These are phyloP conservation scores for Calophaca sinica DNA, from an alignment of 306 rosid genomes.

Conservation along the genomic window DNA sequence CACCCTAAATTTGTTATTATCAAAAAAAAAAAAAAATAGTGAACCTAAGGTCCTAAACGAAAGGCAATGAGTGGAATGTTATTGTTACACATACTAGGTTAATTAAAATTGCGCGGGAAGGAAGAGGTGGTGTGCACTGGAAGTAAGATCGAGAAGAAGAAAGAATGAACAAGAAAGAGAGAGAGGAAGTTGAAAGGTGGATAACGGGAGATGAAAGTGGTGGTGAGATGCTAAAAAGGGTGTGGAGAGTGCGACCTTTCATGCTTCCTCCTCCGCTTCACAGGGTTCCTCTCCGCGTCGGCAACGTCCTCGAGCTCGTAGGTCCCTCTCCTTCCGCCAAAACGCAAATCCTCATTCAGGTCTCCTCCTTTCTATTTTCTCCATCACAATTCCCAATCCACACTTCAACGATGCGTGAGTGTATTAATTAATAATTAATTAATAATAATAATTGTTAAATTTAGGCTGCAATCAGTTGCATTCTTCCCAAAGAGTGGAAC, in stretches of 20 bases:
- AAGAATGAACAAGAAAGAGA: neutral
- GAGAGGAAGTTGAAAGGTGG: slow-evolving; percentile 50
- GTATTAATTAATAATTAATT: no score
- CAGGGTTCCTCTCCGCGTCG: slow-evolving; percentile 76
- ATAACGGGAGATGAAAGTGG: slow-evolving; percentile 73
- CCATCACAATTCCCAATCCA: neutral
- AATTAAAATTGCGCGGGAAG: slow-evolving; percentile 28
- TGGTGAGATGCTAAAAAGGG: slow-evolving; percentile 64
- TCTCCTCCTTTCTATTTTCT: neutral
- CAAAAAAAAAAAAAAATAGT: no score
- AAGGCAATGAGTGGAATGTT: no score
- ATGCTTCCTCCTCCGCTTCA: slow-evolving; percentile 78
- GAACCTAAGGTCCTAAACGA: no score
- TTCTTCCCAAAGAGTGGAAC: slow-evolving; percentile 81
- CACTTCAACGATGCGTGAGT: no score
- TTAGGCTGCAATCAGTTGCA: slow-evolving; percentile 70
- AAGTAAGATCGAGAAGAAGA: neutral
- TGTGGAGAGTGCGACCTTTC: slow-evolving; percentile 61
- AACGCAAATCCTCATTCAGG: slow-evolving; percentile 78
- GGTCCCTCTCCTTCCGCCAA: slow-evolving; percentile 92
- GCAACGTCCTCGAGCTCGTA: slow-evolving; percentile 82
- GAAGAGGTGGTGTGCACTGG: neutral
- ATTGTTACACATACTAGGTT: neutral
- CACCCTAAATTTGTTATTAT: no score
- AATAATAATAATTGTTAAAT: neutral